Evolutionary conservation across 768 basidiomycete genomes (phyloP), one percentile per base, ranked within the genome.

Genomic region (Tylopilus sp.): DNA sequence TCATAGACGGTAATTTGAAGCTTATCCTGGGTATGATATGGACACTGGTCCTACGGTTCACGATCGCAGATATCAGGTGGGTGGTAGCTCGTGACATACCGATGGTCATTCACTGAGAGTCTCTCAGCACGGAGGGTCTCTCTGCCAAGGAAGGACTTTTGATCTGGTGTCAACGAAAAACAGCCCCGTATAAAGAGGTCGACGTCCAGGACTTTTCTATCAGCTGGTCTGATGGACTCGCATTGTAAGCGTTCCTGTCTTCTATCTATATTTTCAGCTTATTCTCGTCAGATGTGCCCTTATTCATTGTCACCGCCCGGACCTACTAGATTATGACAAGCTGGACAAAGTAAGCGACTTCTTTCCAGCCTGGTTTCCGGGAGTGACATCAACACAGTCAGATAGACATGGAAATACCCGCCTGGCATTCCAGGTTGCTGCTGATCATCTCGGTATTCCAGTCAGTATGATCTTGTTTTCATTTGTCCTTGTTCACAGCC

Each of bases 1-100:
- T 98, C 66, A 94, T 99, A 50, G 97, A 99, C 68, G 95, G 95
- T n/a, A 97, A 95, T 68, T 70, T 95, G 57, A 99, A 98, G 71
- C 86, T 99, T 49, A 98, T 95, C 46, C 81, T 98, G n/a, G 95
- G 93, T 28, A 92, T 95, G 95, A 98, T 99, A 57, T 98, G 97
- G 97, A 95, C 92, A 0, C 79, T 98, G 33, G 94, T 99, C 63
- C 79, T 98, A 28, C 87, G 95, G 12, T 98, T 98, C 69, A 97
- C 95, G 6, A 98, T 99, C 57, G 95, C 97, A 21, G 94, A 95
- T 61, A 98, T 99, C 74, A 97, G 86, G 95, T 94, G 57, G 53
- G 83, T 72, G 23, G 21, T 50, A n/a, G n/a, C n/a, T 30, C 25
- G 13, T 40, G 30, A 31, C n/a, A 25, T 30, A 10, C 39, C 40